Conservation (phyloP, 352 stramenopile species). For the Globisporangium irregulare region DNA sequence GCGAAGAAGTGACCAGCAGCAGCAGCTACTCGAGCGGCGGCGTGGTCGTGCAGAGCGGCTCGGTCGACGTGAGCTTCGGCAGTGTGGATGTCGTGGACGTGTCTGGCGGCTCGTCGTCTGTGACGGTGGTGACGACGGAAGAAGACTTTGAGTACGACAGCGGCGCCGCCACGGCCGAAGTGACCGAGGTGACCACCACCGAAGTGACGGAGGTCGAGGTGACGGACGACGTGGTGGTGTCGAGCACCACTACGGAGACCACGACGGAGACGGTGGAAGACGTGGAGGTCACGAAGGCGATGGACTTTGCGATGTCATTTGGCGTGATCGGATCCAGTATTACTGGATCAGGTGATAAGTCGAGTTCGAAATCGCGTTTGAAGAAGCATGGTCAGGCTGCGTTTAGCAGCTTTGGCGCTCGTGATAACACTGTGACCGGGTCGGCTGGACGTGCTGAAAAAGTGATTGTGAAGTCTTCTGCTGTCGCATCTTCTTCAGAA, state of each 20-base stretch:
- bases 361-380: not conserved
- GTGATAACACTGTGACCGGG: too few species aligned
- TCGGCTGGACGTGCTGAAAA: not conserved
- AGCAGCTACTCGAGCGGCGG: too few species aligned
- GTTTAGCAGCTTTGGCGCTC: not conserved
- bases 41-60: too few species aligned
- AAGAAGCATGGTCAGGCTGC: not conserved
- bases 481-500: not conserved
- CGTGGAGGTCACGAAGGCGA: conserved; percentile 2
- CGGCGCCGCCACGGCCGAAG: not conserved
- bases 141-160: too few species aligned
- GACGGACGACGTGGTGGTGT: conserved; percentile 5
- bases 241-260: conserved; percentile 10
- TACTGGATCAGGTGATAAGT: not conserved
- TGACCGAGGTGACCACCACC: not conserved
- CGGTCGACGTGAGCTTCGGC: too few species aligned
- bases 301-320: not conserved
- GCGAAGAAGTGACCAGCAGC: too few species aligned
- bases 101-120: too few species aligned
- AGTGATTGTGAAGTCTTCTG: not conserved
- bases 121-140: too few species aligned
- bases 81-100: too few species aligned
- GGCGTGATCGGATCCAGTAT: not conserved
- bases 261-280: not conserved
- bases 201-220: not conserved